Base-by-base conservation (phyloP, 192 early-diverging fungal genomes). In the Coemansia biformis region DNA sequence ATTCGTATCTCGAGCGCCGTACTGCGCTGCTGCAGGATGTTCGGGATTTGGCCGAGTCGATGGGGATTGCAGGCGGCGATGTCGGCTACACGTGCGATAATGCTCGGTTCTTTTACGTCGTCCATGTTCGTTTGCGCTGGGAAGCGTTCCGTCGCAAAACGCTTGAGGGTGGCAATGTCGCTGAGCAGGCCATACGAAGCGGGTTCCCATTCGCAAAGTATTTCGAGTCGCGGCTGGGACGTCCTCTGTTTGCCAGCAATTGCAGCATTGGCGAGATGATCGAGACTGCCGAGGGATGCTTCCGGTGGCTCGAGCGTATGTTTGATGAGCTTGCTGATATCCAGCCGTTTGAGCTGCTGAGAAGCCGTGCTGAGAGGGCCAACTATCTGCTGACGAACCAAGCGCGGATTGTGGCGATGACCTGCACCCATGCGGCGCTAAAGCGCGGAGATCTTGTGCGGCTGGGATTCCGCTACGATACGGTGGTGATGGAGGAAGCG, bases 351-450 rank as follows among this genome's bases (percentile, higher is more conserved):
- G 97, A 99, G 69, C 70, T 99, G 28, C 66, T 99, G 43, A 67
- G 87, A 12, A 84, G 80, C 10, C 69, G 79, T 38, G 66, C 69
- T 38, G 93, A 96, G 37, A 79, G 94, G 21, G 78, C 87, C 22
- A 88, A 93, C 58, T 98, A 97, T 61, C 54, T 99, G 40, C 70
- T 99, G 39, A 86, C 92, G 9, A 96, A 91, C 46, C 92, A 98
- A 66, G 94, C 97, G 30, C 84, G 87, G 47, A 91, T 99, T 17
- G 86, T 98, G 45, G 95, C 93, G 18, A 89, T 99, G 87, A 99
- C 97, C 0, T 94, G 91, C 66, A 97, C 93, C 0, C 90, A 98
- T 56, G 93, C 92, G 11, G 90, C 95, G 5, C 78, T 99, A 32
- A 91, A 91, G 54, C 78, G 89, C 24, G 74, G 81, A 2, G 94